Percentiles rank a stretch among this genome's conserved stretches.
Conservation (phyloP, 2,329 filamentous ascomycete genomes). For the Pezicula neosporulosa region DNA sequence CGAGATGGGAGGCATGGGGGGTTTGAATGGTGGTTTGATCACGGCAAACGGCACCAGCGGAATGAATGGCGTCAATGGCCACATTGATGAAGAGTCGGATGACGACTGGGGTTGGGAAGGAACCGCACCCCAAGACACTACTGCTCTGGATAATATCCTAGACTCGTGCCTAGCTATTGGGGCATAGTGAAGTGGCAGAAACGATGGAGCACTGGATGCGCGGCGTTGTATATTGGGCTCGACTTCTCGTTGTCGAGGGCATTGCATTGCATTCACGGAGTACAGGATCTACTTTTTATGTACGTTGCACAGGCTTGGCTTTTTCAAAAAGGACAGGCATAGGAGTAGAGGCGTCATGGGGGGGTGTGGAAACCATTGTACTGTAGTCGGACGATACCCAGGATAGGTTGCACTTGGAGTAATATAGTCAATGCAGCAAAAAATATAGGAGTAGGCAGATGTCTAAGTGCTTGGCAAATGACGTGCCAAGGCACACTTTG, state of each 20-base stretch:
- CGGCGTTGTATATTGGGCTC: conserved; percentile 17
- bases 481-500: background rate
- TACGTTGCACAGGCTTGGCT: conserved; percentile 15
- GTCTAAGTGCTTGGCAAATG: background rate
- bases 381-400: conserved; percentile 24
- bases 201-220: conserved; percentile 6
- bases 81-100: conserved; percentile 48
- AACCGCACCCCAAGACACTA: conserved; percentile 46
- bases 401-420: background rate
- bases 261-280: conserved; percentile 19
- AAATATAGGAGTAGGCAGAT: too few relatives aligned
- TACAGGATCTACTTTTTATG: conserved; percentile 9
- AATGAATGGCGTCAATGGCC: conserved; percentile 41
- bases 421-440: too few relatives aligned
- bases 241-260: conserved; percentile 2
- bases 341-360: conserved; percentile 11
- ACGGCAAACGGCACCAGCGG: conserved; percentile 26
- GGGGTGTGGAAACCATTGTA: conserved; percentile 8
- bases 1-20: conserved; percentile 29
- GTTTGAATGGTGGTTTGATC: conserved; percentile 26
- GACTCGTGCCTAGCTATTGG: conserved; percentile 30
- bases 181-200: conserved; percentile 9
- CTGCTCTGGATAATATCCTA: conserved; percentile 51
- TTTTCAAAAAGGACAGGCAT: conserved; percentile 4
- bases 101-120: conserved; percentile 61